Evolutionary conservation across 345 rosid species (phyloP), one percentile per base, ranked within the genome.

Genomic region (Luvunga scandens): DNA sequence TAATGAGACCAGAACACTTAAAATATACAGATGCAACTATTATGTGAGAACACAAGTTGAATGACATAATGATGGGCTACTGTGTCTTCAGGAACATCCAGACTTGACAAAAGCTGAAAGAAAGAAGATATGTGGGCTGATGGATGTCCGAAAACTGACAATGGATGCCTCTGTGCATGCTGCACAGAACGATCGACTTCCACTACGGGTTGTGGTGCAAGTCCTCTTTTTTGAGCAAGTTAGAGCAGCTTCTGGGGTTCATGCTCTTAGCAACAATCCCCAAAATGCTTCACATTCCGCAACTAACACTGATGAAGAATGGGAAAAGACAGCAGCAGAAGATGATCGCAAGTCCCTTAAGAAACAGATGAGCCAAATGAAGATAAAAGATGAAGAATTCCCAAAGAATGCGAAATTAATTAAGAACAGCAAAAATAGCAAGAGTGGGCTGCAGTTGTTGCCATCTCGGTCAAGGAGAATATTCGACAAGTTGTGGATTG

Each of bases 391-490:
- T 0, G 80, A 75, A 4, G 86, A 72, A 22, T 19, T 59, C 18
- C 79, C 2, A 39, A 82, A 80, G 69, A 86, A 81, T 4, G 79
- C 73, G 34, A 88, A 84, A 73, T 60, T 89, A 75, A 48, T 64
- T 30, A 89, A 86, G 76, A 84, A 78, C 78, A 85, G 88, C 81
- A 89, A 86, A 72, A 93, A 80, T 86, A 86, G 89, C 84, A 87
- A 81, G 80, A 90, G 91, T 53, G 92, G 91, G 1, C 56, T 85
- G 7, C 94, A 90, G 81, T 75, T 95, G 64, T 85, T 93, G 79
- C 95, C 98, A n/a, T 95, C 98, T 12, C 87, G 98, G 21, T 95
- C 98, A 5, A 86, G 93, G 76, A 90, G 95, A 83, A 90, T 95
- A 33, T 91, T 95, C 4, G 94, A 91, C 64, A 93, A 84, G 91